Evolutionary conservation across 73 alveolate species (phyloP).

Genomic region (Paramecium octaurelia): DNA sequence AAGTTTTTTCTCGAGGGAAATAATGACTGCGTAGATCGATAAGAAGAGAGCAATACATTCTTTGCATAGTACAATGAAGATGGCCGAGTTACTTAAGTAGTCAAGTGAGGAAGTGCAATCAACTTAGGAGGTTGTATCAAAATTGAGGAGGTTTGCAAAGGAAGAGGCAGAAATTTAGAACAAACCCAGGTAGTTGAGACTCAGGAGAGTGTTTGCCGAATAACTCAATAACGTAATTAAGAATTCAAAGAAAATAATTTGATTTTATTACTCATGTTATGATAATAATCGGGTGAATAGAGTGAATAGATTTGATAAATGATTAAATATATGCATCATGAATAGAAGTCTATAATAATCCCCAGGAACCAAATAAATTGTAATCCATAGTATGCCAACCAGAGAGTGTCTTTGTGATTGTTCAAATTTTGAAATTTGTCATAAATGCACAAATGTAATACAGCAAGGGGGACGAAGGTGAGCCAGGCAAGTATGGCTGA

Average conservation of each 20-base stretch:
- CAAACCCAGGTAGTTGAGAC: neutral
- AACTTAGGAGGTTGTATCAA: neutral
- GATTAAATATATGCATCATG: neutral
- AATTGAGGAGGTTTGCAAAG: neutral
- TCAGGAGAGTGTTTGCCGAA: neutral
- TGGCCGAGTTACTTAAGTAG: neutral
- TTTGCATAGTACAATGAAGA: neutral
- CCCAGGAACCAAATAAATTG: constrained; percentile 14
- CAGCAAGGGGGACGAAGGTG: neutral
- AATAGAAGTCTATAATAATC: constrained; percentile 3
- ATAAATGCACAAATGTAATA: neutral
- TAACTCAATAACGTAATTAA: neutral
- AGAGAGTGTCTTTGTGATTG: neutral
- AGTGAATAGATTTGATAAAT: neutral
- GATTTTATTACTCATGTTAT: neutral
- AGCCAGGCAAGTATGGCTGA: neutral
- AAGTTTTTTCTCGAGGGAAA: neutral
- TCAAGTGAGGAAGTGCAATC: neutral
- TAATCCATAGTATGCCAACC: neutral
- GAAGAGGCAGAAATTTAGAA: neutral
- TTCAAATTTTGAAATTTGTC: neutral
- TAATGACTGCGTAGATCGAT: neutral
- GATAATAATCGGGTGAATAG: neutral
- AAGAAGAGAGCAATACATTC: neutral
- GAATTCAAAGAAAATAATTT: neutral